Percentiles rank a stretch among this genome's conserved stretches.
These are phyloP conservation scores for Starmerella davenportii DNA, from an alignment of 805 yeast genomes.

Conservation along the genomic window DNA sequence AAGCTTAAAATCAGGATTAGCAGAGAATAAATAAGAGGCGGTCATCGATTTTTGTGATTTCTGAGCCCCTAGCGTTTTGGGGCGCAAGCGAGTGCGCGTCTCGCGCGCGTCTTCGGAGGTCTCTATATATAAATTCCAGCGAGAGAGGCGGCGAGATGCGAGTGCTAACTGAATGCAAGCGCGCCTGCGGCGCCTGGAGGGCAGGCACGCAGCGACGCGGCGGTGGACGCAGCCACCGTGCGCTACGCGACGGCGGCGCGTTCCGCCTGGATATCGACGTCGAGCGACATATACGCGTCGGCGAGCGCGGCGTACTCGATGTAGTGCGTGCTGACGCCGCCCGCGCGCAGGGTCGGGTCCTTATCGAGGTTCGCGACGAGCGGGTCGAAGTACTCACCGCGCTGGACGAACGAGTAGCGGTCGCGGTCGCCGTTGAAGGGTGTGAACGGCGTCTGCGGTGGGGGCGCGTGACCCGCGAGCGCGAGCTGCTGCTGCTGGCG, in stretches of 20 bases:
- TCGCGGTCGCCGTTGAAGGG: conserved; percentile 81
- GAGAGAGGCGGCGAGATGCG: too few relatives aligned
- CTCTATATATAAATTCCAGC: too few relatives aligned
- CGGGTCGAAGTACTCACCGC: conserved; percentile 43
- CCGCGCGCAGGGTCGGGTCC: conserved; percentile 51
- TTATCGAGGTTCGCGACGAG: conserved; percentile 32
- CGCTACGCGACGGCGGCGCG: conserved; percentile 22
- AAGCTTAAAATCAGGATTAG: too few relatives aligned
- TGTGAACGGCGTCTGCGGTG: conserved; percentile 49
- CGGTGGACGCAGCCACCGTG: too few relatives aligned
- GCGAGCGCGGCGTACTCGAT: conserved; percentile 63
- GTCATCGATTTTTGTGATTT: too few relatives aligned
- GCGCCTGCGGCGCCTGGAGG: too few relatives aligned
- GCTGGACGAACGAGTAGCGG: conserved; percentile 38
- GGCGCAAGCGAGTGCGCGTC: too few relatives aligned
- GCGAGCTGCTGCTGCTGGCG: conserved; percentile 14
- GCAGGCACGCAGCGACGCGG: too few relatives aligned
- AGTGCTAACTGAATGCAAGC: too few relatives aligned
- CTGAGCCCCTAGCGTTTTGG: too few relatives aligned
- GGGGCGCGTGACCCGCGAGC: conserved; percentile 9
- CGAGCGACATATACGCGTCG: conserved; percentile 80
- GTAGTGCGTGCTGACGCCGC: conserved; percentile 59
- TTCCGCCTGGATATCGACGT: conserved; percentile 57
- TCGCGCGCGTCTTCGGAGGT: too few relatives aligned
- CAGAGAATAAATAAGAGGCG: too few relatives aligned